A percentile compares a stretch with the other conserved stretches of the same genome.
Conservation (phyloP, 2,329 filamentous ascomycete genomes). For the Exophiala xenobiotica region DNA sequence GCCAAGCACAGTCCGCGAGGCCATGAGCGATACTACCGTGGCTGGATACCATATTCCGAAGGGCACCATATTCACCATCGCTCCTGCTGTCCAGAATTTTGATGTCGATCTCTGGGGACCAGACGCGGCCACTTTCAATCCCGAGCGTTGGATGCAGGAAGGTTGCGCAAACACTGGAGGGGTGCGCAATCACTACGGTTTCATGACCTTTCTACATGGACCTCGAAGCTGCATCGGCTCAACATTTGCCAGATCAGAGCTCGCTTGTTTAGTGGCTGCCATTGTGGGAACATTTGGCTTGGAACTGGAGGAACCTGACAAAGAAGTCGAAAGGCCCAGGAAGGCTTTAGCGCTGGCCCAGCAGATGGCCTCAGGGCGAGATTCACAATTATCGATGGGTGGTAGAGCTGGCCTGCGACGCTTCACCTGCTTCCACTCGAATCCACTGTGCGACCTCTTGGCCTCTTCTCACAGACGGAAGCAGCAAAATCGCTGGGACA, state of each 20-base stretch:
- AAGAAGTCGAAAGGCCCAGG: too few relatives aligned
- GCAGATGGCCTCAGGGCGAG: too few relatives aligned
- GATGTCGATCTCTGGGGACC: constrained; percentile 32
- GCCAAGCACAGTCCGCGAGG: constrained; percentile 40
- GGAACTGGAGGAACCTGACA: constrained; percentile 40
- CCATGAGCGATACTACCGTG: constrained; percentile 42
- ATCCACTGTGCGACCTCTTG: too few relatives aligned
- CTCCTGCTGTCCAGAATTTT: constrained; percentile 40
- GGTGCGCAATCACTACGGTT: constrained; percentile 71
- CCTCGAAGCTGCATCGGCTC: constrained; percentile 48
- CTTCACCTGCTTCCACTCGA: too few relatives aligned
- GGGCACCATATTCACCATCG: constrained; percentile 44
- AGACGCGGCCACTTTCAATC: constrained; percentile 34
- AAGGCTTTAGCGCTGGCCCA: too few relatives aligned
- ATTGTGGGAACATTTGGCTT: constrained; percentile 39
- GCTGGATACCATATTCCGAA: constrained; percentile 48
- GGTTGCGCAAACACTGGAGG: constrained; percentile 37
- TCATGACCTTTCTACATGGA: constrained; percentile 81
- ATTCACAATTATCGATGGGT: too few relatives aligned
- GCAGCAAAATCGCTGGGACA: too few relatives aligned
- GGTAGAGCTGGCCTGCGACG: too few relatives aligned
- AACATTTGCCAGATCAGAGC: constrained; percentile 53
- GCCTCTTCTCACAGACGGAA: too few relatives aligned
- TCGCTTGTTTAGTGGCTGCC: constrained; percentile 41
- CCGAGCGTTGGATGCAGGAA: constrained; percentile 59